Evolutionary conservation across 176 grass and related monocot species (phyloP), one percentile per base, ranked within the genome.

Genomic region (Hyparrhenia diplandra): DNA sequence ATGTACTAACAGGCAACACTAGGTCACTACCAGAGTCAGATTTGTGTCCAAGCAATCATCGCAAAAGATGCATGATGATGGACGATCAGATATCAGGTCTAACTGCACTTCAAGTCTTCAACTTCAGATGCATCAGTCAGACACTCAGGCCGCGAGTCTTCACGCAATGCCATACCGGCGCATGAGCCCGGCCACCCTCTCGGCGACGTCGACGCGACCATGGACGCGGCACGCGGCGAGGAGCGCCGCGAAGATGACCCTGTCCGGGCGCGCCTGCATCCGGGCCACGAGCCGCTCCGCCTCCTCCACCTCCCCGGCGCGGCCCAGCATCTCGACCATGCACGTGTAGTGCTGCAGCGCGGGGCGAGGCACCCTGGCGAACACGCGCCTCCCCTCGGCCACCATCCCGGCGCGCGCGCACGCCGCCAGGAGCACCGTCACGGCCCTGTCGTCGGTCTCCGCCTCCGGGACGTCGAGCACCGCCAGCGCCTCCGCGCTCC

Each of bases 261-360:
- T 85, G 76, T 94, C 88, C 0, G 86, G 86, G 30, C 82, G 82
- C 28, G 20, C 80, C 66, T 82, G 30, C 92, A 94, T n/a, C 84
- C 74, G 24, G 6, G 39, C 75, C 45, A 94, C 42, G 64, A 94
- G 45, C 66, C 23, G 51, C 89, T 94, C 92, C 32, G 89, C 88
- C 76, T 91, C 92, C 25, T 89, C 92, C 29, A 94, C 76, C 67
- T 72, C 71, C 39, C 86, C 80, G 14, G 64, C 80, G 1, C 77
- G 84, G 3, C 89, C 89, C 16, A 86, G 54, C 89, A 91, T 75
- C 74, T 94, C 92, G 41, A 94, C 92, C 89, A 84, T 87, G 71
- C 92, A 94, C 34, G n/a, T n/a, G 83, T 91, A 94, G 71, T 91
- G 89, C 62, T 94, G 78, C 66, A 94, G 46, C 14, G 65, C 80